phyloP scores from a whole-genome alignment of 768 basidiomycete genomes.

The Cubamyces lactineus region DNA sequence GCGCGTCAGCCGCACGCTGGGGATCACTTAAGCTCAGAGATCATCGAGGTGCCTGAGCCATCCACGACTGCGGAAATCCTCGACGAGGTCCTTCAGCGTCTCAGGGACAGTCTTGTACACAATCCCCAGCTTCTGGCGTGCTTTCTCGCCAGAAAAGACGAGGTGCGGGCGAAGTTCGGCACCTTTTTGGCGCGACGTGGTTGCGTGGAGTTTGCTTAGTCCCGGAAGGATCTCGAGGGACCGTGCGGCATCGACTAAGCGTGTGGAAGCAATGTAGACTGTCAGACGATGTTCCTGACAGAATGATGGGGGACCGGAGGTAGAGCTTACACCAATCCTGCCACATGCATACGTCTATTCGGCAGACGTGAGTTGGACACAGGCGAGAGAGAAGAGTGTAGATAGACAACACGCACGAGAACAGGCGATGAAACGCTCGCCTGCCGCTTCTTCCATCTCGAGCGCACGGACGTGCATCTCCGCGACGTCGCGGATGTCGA shows the following conservation, averaged over 20 bases:
- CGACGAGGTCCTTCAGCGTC: conserved; percentile 43
- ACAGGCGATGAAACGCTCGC: conserved; percentile 42
- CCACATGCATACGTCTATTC: conserved; percentile 19
- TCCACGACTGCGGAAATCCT: conserved; percentile 39
- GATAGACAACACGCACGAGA: conserved; percentile 28
- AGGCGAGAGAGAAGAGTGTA: no score
- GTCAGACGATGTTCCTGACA: neutral
- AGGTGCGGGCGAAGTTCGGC: conserved; percentile 6
- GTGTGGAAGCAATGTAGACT: no score
- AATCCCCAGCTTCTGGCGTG: conserved; percentile 44
- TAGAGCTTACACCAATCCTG: conserved; percentile 23
- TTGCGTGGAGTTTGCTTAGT: conserved; percentile 18
- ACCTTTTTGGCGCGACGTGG: conserved; percentile 27
- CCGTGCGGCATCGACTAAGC: neutral
- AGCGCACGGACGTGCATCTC: conserved; percentile 35
- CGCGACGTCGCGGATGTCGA: conserved; percentile 43
- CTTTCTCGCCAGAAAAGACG: conserved; percentile 35
- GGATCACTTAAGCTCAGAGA: no score
- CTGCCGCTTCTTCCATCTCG: conserved; percentile 37
- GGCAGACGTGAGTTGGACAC: neutral
- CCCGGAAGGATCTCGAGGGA: conserved; percentile 9
- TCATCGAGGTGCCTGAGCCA: no score
- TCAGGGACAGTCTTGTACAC: conserved; percentile 45
- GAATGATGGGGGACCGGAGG: neutral
- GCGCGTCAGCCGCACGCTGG: no score